These are phyloP conservation scores for Oenanthe sinensis DNA, from an alignment of 129 eudicot species.

Conservation along the genomic window DNA sequence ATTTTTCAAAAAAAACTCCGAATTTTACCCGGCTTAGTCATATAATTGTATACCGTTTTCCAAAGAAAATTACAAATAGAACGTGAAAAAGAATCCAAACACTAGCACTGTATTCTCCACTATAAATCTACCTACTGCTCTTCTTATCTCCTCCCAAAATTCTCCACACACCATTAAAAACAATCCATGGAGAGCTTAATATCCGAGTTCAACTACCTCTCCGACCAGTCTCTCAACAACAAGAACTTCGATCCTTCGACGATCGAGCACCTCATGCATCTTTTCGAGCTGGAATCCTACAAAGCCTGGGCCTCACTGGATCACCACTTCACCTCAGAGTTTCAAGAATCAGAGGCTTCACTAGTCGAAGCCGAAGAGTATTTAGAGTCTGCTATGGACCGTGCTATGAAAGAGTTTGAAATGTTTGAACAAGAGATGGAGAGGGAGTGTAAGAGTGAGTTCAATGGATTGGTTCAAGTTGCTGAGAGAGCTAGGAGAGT, in stretches of 20 bases:
- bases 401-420: constrained; percentile 72
- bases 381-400: constrained; percentile 69
- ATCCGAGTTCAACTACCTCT: constrained; percentile 51
- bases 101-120: constrained; percentile 12
- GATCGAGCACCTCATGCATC: constrained; percentile 72
- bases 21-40: no score
- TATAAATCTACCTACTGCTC: neutral
- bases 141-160: neutral
- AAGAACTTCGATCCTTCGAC: constrained; percentile 71
- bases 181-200: constrained; percentile 52
- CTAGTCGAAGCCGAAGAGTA: constrained; percentile 50
- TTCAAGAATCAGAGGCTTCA: constrained; percentile 33
- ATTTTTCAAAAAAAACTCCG: no score
- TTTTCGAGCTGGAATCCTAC: constrained; percentile 80
- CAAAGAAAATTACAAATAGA: no score
- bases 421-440: constrained; percentile 70
- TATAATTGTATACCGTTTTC: no score
- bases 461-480: constrained; percentile 30
- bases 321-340: constrained; percentile 34
- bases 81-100: neutral
- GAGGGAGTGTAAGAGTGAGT: constrained; percentile 34
- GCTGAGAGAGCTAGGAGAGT: constrained; percentile 55
- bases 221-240: constrained; percentile 65
- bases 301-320: constrained; percentile 89
- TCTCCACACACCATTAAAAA: neutral